phyloP scores from a whole-genome alignment of 306 rosid species.

The Clitoria ternatea region DNA sequence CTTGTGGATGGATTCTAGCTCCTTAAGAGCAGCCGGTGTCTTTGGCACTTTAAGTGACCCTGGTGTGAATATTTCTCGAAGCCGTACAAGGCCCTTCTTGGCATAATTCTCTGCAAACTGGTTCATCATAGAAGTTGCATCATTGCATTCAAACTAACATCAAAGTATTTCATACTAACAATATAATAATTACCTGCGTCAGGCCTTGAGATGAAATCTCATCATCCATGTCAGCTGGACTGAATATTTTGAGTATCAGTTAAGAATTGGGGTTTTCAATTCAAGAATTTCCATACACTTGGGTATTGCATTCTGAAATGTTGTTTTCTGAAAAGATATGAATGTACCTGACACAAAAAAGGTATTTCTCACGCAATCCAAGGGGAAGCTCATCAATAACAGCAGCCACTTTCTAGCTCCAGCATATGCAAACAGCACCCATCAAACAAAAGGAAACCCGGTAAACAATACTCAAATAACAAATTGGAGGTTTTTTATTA shows the following conservation, averaged over 20 bases:
- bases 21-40: conserved; percentile 67
- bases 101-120: conserved; percentile 87
- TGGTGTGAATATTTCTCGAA: conserved; percentile 83
- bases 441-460: conserved; percentile 18
- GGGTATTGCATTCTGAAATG: conserved; percentile 8
- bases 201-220: conserved; percentile 86
- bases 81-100: conserved; percentile 73
- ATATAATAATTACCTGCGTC: conserved; percentile 56
- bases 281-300: neutral
- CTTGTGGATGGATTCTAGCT: conserved; percentile 96
- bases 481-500: conserved; percentile 7
- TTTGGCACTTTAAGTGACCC: conserved; percentile 74
- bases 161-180: neutral
- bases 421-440: conserved; percentile 31
- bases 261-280: conserved; percentile 21
- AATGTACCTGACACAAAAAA: conserved; percentile 73
- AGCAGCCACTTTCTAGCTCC: conserved; percentile 74
- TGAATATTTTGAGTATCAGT: conserved; percentile 42
- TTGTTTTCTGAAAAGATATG: conserved; percentile 19
- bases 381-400: conserved; percentile 76
- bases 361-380: conserved; percentile 75
- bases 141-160: conserved; percentile 25
- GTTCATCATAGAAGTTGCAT: conserved; percentile 12
- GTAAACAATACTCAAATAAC: conserved; percentile 5
- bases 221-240: conserved; percentile 85